Base-by-base conservation (phyloP, 805 yeast species). In the Sugiyamaella smithiae region DNA sequence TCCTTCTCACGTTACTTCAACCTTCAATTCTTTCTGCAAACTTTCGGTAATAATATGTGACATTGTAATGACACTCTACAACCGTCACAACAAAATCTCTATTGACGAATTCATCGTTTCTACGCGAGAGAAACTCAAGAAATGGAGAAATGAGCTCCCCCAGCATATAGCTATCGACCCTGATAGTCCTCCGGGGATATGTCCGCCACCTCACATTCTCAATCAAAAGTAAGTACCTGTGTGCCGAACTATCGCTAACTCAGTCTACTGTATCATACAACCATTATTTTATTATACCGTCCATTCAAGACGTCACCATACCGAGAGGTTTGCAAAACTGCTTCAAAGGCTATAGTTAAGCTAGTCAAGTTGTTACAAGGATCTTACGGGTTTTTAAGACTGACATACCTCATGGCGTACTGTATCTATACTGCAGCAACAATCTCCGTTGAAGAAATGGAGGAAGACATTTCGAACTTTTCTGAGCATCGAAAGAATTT, bases 351-450 rank as follows among this genome's bases (percentile, higher is more conserved):
- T 1, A 40, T 40, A 9, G 14, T 25, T 8, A 40, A 40, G 19
- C 35, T 40, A 19, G 12, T 40, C 23, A 26, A 24, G 11, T 33
- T 40, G 14, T 19, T 40, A 4, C 28, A 26, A 16, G 26, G 14
- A 4, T 40, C 43, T 1, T 40, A 40, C 19, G 43, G 43, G 8
- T 26, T 40, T n/a, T 11, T 26, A n/a, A 25, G 43, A 40, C 43
- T 40, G n/a, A 40, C 43, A n/a, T 40, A 40, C 25, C 32, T 40
- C 9, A 40, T 40, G 43, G 43, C 43, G 5, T 40, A 40, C 33
- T 40, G 43, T 28, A 26, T 40, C n/a, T 40, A 40, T 26, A 40
- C 29, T 14, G 43, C 43, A n/a, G 43, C 43, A 3, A 40, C 43
- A 25, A 26, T 40, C 9, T 40, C 43, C 12, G 22, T 40, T n/a